Base-by-base conservation (phyloP, 805 yeast species). In the Pichia kluyveri region DNA sequence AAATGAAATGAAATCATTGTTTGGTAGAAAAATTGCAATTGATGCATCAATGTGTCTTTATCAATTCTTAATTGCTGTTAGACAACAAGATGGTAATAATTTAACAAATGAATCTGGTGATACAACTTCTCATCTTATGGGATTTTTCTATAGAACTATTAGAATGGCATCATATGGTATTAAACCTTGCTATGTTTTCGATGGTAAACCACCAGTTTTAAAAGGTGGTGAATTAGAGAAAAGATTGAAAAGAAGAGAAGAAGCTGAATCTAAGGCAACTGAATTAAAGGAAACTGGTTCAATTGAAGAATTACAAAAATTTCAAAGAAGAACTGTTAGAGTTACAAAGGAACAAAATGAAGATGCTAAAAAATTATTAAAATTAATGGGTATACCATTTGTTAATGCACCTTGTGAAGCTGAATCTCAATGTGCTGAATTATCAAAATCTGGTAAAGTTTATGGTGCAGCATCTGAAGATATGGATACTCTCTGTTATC, bases 381-480 rank as follows among this genome's bases (percentile, higher is more conserved):
- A 72, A 44, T 68, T 91, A 36, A 93, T 93, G 99, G 99, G 99
- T 0, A 85, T 93, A 44, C 99, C 99, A 2, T 86, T 71, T 57
- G 84, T 93, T 6, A 81, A 80, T 47, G 98, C 99, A 0, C 99
- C 99, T 1, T 83, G 96, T 62, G 99, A 93, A 66, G 99, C 99
- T 2, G 99, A 93, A 64, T 96, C 99, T 0, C 98, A 93, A 60
- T 93, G 99, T 71, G 98, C 99, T 0, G 93, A 81, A 53, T 68
- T 93, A 43, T 97, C 97, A 4, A 77, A 80, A 49, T 77, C 80
- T 12, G 97, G 96, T 2, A 89, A 88, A 60, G 98, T 91, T 0
- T 93, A 82, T 62, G 99, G 96, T 9, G 96, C 98, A 3, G 99
- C 97, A 1, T 85, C 96, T 7, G 99, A 93, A 64, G 99, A 93